These are phyloP conservation scores for Kwoniella mangroviensis DNA, from an alignment of 768 basidiomycete genomes.

Conservation along the genomic window DNA sequence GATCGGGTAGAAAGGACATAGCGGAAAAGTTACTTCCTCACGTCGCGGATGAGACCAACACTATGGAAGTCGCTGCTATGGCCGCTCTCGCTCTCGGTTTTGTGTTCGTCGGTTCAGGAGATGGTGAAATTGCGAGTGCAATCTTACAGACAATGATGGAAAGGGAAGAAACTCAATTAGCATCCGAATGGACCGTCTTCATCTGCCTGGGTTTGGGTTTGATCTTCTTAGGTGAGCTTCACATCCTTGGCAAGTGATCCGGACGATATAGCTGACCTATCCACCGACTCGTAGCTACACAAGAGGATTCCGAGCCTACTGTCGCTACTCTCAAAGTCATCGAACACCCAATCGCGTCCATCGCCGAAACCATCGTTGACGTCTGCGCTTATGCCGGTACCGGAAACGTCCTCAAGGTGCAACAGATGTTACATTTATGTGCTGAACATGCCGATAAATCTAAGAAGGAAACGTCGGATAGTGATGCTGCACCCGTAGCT, in stretches of 20 bases:
- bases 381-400: constrained; percentile 94
- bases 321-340: constrained; percentile 91
- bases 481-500: constrained; percentile 30
- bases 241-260: background rate
- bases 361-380: constrained; percentile 88
- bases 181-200: constrained; percentile 93
- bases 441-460: constrained; percentile 77
- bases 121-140: constrained; percentile 86
- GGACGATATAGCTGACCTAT: constrained; percentile 7
- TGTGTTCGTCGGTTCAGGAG: constrained; percentile 91
- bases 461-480: constrained; percentile 38
- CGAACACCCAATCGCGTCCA: constrained; percentile 86
- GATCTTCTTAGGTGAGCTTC: constrained; percentile 77
- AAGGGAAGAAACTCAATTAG: constrained; percentile 65
- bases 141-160: constrained; percentile 88
- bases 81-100: constrained; percentile 89
- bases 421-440: constrained; percentile 88
- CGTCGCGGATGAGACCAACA: constrained; percentile 76
- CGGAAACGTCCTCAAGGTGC: constrained; percentile 91
- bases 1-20: constrained; percentile 88
- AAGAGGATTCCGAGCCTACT: constrained; percentile 91
- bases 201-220: constrained; percentile 87
- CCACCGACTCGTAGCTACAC: constrained; percentile 66
- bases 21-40: constrained; percentile 75
- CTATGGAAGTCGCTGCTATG: constrained; percentile 86